Base-by-base conservation (phyloP, 331 rosid species). In the Pyracantha coccinea region DNA sequence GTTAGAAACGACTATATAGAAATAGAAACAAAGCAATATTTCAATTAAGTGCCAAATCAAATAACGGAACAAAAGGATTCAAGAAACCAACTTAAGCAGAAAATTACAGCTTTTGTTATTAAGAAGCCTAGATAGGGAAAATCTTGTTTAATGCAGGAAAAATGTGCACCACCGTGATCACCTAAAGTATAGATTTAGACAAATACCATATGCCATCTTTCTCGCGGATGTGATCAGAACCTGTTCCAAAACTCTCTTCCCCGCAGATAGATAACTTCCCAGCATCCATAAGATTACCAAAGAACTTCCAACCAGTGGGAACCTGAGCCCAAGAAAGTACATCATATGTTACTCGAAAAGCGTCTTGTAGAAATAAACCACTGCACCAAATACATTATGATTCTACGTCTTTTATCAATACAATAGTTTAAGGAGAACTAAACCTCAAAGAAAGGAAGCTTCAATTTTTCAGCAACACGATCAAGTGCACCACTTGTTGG, bases 271-370 rank as follows among this genome's bases (percentile, higher is more conserved):
- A 95, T 87, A 95, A 80, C 75, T 89, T 86, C 73, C 98, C 98
- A 25, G 97, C 96, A 87, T 95, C 99, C 99, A 92, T 95, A 69
- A 95, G 98, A 85, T 95, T 95, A 61, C 98, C 99, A 73, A 95
- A 95, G 88, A 92, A 95, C 74, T 95, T 95, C 98, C 99, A 95
- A 19, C 98, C 99, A 10, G 99, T 95, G 71, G 99, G 98, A 60
- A 95, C 98, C 98, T 93, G 85, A 72, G 79, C 19, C 59, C 54
- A 60, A 73, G 13, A 61, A 47, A 73, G 72, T 52, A 64, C 78
- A 31, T 74, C 19, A 73, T 47, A 83, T 38, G 65, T 82, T 82
- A 78, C 29, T 44, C 59, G 63, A 81, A 60, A 74, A 73, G 33
- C 52, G 9, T 21, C 66, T 38, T 50, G 72, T 29, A 64, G 57